These are phyloP conservation scores for Leccinum truebloodii DNA, from an alignment of 768 basidiomycete species.

Conservation along the genomic window DNA sequence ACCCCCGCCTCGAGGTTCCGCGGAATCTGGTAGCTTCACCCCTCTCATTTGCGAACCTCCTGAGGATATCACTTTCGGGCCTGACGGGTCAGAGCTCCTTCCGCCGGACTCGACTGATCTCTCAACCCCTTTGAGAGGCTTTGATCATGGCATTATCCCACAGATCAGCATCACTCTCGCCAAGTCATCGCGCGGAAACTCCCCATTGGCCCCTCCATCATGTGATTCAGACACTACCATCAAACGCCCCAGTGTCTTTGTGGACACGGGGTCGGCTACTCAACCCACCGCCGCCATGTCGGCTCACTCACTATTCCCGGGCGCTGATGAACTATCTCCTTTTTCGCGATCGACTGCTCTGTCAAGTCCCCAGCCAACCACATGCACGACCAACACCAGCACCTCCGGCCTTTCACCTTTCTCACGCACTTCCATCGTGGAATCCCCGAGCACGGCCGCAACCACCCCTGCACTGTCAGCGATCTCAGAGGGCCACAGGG, in stretches of 20 bases:
- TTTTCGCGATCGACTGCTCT: slow-evolving; percentile 18
- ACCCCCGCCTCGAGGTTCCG: not conserved
- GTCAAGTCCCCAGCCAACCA: slow-evolving; percentile 28
- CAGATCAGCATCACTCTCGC: slow-evolving; percentile 33
- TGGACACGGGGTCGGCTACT: slow-evolving; percentile 29
- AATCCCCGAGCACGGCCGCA: slow-evolving; percentile 27
- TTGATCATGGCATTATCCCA: slow-evolving; percentile 25
- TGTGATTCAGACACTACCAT: slow-evolving; percentile 29
- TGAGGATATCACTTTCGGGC: slow-evolving; percentile 26
- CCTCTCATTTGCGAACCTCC: slow-evolving; percentile 33
- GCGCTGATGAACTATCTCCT: slow-evolving; percentile 25
- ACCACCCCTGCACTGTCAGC: slow-evolving; percentile 31
- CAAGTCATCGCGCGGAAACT: slow-evolving; percentile 32
- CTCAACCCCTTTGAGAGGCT: slow-evolving; percentile 14
- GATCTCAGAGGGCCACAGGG: slow-evolving; percentile 17
- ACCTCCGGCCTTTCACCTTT: slow-evolving; percentile 29
- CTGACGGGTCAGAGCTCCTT: slow-evolving; percentile 16
- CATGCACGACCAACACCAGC: slow-evolving; percentile 28
- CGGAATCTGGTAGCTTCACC: slow-evolving; percentile 28
- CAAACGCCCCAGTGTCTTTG: slow-evolving; percentile 32
- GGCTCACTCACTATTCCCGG: slow-evolving; percentile 17
- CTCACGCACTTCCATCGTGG: slow-evolving; percentile 28
- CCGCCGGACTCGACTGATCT: slow-evolving; percentile 12
- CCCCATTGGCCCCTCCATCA: slow-evolving; percentile 26
- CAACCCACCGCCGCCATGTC: slow-evolving; percentile 17